phyloP scores from a whole-genome alignment of 2,329 filamentous ascomycete genomes.

The Ilyonectria sp. region DNA sequence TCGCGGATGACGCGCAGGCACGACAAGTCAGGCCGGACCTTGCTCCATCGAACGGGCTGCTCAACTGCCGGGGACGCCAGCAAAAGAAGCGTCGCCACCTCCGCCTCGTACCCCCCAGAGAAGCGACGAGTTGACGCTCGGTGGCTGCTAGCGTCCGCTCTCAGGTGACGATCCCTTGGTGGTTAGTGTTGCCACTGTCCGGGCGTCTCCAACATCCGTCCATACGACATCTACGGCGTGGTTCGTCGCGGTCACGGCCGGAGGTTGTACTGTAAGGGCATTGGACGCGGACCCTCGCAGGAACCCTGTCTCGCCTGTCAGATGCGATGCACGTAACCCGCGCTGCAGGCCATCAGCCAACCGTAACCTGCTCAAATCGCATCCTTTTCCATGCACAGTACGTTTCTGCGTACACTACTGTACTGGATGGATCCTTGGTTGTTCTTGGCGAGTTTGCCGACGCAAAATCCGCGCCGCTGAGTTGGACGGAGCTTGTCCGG shows the following conservation, averaged over 20 bases:
- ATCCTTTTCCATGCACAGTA: neutral
- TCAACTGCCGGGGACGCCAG: slow-evolving; percentile 16
- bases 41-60: slow-evolving; percentile 5
- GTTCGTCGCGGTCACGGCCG: neutral
- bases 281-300: neutral
- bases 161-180: slow-evolving; percentile 16
- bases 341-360: slow-evolving; percentile 15
- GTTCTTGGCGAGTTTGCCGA: slow-evolving; percentile 31
- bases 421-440: neutral
- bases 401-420: neutral
- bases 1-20: slow-evolving; percentile 1
- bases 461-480: slow-evolving; percentile 26
- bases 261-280: neutral
- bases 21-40: slow-evolving; percentile 14
- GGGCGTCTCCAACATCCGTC: neutral
- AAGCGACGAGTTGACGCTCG: neutral
- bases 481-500: neutral
- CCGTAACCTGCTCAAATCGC: neutral
- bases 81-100: neutral
- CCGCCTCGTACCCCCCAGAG: neutral
- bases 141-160: neutral
- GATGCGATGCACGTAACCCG: slow-evolving; percentile 13
- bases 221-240: neutral
- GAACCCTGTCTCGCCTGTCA: slow-evolving; percentile 1
- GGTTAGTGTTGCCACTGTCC: neutral